Evolutionary conservation across 1,139 yeast genomes (phyloP).

Genomic region (Fermentozyma sake): DNA sequence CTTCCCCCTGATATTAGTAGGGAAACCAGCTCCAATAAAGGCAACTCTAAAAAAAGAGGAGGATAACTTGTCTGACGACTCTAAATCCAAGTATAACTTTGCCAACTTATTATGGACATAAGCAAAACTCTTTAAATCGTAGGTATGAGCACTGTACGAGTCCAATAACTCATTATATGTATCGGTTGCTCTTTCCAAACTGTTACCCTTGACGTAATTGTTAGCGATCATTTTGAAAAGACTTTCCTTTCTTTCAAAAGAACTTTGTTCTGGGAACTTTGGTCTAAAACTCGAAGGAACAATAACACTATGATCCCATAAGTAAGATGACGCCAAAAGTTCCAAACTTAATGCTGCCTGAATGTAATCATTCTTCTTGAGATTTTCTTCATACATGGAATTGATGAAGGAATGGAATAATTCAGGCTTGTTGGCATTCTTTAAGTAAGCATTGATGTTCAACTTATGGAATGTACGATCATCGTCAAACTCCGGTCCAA

Average conservation of each 20-base stretch:
- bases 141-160: slow-evolving; percentile 69
- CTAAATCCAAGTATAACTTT: slow-evolving; percentile 62
- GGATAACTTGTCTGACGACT: slow-evolving; percentile 64
- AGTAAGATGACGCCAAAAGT: slow-evolving; percentile 69
- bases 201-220: slow-evolving; percentile 65
- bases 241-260: slow-evolving; percentile 78
- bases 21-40: slow-evolving; percentile 84
- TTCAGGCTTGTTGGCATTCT: slow-evolving; percentile 78
- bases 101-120: slow-evolving; percentile 69
- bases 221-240: slow-evolving; percentile 69
- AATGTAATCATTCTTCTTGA: slow-evolving; percentile 58
- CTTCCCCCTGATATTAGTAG: slow-evolving; percentile 67
- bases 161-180: slow-evolving; percentile 73
- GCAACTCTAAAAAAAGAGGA: slow-evolving; percentile 80
- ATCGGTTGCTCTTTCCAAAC: slow-evolving; percentile 18
- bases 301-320: slow-evolving; percentile 63
- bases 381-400: slow-evolving; percentile 65
- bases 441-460: slow-evolving; percentile 71
- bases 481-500: slow-evolving; percentile 80
- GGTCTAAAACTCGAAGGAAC: slow-evolving; percentile 63
- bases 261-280: slow-evolving; percentile 70
- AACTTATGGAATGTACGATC: slow-evolving; percentile 80
- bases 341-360: slow-evolving; percentile 85
- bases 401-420: slow-evolving; percentile 73
- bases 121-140: slow-evolving; percentile 74